Percentiles rank a stretch among this genome's conserved stretches.
Evolutionary conservation across 805 yeast genomes (phyloP).

Genomic region (Metschnikowia peoriensis): DNA sequence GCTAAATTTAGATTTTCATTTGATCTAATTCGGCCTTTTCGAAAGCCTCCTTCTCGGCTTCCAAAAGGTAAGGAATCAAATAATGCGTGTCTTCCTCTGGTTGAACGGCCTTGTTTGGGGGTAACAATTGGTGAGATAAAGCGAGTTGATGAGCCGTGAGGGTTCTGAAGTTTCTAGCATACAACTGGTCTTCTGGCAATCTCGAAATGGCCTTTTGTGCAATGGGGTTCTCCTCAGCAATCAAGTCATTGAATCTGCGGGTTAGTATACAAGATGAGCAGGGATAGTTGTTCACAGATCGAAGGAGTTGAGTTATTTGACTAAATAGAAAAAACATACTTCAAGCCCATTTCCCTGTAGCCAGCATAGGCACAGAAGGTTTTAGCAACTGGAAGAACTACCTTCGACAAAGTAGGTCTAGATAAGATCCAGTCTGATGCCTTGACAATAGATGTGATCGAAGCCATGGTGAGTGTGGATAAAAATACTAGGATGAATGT

Average conservation of each 20-base stretch:
- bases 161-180: constrained; percentile 90
- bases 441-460: constrained; percentile 68
- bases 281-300: neutral
- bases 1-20: constrained; percentile 38
- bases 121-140: constrained; percentile 80
- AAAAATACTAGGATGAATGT: neutral
- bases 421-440: constrained; percentile 76
- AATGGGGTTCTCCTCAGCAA: constrained; percentile 82
- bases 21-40: constrained; percentile 91
- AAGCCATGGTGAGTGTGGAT: constrained; percentile 41
- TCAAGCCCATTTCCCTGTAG: constrained; percentile 92
- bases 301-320: constrained; percentile 11
- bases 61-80: constrained; percentile 84
- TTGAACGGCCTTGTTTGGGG: constrained; percentile 72
- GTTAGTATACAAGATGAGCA: constrained; percentile 17
- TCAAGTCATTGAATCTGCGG: constrained; percentile 72
- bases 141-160: constrained; percentile 89
- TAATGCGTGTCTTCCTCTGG: constrained; percentile 81
- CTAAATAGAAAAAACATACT: constrained; percentile 26
- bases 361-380: constrained; percentile 75
- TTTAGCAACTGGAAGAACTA: constrained; percentile 78
- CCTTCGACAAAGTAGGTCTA: constrained; percentile 72
- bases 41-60: constrained; percentile 87
- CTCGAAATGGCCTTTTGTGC: constrained; percentile 86
- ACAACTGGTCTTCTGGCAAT: constrained; percentile 78